Evolutionary conservation across 352 stramenopile species (phyloP).

Genomic region (Elongisporangium anandrum): DNA sequence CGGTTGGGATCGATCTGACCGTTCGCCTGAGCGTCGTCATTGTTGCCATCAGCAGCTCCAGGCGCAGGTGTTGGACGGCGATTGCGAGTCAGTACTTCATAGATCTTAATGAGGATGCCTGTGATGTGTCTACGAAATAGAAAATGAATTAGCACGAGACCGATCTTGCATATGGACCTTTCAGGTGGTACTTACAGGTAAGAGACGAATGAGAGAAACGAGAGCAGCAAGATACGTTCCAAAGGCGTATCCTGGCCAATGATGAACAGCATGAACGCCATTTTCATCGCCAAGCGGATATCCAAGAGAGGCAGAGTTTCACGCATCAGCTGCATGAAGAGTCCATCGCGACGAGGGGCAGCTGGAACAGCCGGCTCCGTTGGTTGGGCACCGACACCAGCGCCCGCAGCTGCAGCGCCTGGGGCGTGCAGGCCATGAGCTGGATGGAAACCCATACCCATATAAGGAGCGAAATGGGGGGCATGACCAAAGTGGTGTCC

Average conservation of each 20-base stretch:
- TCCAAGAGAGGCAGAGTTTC: constrained; percentile 67
- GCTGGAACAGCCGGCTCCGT: constrained; percentile 9
- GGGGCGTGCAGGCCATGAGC: constrained; percentile 7
- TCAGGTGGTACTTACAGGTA: constrained; percentile 47
- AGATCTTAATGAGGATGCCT: constrained; percentile 78
- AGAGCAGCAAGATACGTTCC: constrained; percentile 71
- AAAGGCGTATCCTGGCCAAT: constrained; percentile 80
- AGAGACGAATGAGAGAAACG: constrained; percentile 63
- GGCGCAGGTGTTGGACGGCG: constrained; percentile 10
- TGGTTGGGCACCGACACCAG: constrained; percentile 2
- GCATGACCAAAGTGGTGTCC: constrained; percentile 15
- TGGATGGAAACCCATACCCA: constrained; percentile 19
- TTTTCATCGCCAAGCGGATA: constrained; percentile 76
- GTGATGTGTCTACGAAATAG: constrained; percentile 55
- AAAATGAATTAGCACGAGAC: neutral
- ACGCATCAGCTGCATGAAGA: constrained; percentile 41
- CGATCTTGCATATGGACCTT: neutral
- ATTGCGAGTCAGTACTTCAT: constrained; percentile 59
- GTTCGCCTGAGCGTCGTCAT: constrained; percentile 14
- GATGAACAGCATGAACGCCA: constrained; percentile 88
- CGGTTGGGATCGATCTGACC: constrained; percentile 11
- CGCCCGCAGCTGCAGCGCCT: constrained; percentile 1
- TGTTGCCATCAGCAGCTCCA: constrained; percentile 9
- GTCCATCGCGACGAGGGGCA: constrained; percentile 13
- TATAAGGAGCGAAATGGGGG: neutral